These are phyloP conservation scores for Hyaloscypha hepaticicola DNA, from an alignment of 495 filamentous ascomycete genomes.

Conservation along the genomic window DNA sequence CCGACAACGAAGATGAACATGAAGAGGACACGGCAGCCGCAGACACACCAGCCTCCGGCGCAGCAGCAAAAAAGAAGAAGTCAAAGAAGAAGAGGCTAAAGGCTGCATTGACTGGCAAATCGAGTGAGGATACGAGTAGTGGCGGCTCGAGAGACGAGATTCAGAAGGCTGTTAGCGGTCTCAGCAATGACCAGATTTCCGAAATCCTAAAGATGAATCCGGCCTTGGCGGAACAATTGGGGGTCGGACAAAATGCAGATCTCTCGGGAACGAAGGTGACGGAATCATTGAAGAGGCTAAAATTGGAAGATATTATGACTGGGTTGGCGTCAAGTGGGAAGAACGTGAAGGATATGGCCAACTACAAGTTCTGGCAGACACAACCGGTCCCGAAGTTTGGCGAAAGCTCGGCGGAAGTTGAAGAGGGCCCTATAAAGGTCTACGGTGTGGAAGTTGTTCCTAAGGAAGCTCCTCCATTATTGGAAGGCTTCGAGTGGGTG, in stretches of 20 bases:
- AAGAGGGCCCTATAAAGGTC: slow-evolving; percentile 55
- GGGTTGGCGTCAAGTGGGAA: slow-evolving; percentile 73
- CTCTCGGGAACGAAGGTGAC: slow-evolving; percentile 38
- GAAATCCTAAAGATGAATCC: slow-evolving; percentile 62
- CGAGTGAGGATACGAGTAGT: slow-evolving; percentile 23
- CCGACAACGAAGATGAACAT: slow-evolving; percentile 42
- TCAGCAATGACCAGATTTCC: slow-evolving; percentile 47
- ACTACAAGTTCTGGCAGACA: slow-evolving; percentile 97
- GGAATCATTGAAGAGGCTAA: slow-evolving; percentile 69
- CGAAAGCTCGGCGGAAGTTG: slow-evolving; percentile 41
- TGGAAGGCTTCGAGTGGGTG: slow-evolving; percentile 89
- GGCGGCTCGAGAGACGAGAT: slow-evolving; percentile 32
- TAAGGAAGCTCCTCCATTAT: slow-evolving; percentile 62
- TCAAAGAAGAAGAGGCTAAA: slow-evolving; percentile 54
- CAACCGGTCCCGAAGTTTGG: slow-evolving; percentile 90
- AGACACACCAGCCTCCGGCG: slow-evolving; percentile 22
- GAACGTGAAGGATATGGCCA: slow-evolving; percentile 92
- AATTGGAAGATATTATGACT: slow-evolving; percentile 74
- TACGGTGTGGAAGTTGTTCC: slow-evolving; percentile 75
- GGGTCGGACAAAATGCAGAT: slow-evolving; percentile 36
- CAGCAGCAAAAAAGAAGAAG: slow-evolving; percentile 49
- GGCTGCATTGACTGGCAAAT: slow-evolving; percentile 19
- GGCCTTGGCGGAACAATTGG: slow-evolving; percentile 55
- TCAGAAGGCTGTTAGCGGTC: slow-evolving; percentile 44
- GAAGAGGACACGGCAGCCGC: slow-evolving; percentile 39